Base-by-base conservation (phyloP, 768 basidiomycete species). In the Lactarius quietus region DNA sequence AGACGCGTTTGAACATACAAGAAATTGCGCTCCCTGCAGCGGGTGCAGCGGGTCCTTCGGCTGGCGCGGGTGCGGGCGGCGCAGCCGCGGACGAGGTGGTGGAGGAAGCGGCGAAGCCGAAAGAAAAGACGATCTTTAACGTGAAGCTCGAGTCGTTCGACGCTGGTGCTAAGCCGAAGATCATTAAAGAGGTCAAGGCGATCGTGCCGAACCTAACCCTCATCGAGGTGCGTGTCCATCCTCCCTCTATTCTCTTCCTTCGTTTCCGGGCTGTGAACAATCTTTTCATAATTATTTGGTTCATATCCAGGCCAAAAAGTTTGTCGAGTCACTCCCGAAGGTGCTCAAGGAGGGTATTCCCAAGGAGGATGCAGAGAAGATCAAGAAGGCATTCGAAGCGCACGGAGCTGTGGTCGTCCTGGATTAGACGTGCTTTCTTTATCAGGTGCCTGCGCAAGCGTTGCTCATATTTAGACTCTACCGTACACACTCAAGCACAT, bases 101-200 rank as follows among this genome's bases (percentile, higher is more conserved):
- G 4, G 61, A 66, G 7, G 65, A 41, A 6, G 56, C 54, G 88
- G 93, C 94, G 76, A 97, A 95, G 74, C 95, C 95, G 57, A 98
- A 97, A 80, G 97, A 98, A 81, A 98, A 98, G 87, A 97, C 95
- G 20, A 83, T 95, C 38, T 99, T 99, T 80, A 95, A 88, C 71
- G 90, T 98, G 73, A 94, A 87, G 77, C 84, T 99, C 48, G 93
- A 96, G 74, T 93, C 93, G 55, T 97, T 98, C 73, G 95, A 97
- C 67, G 86, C 94, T 3, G 81, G 84, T 14, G 82, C 92, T 59
- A 99, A 99, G 77, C 91, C 97, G 33, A 99, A 99, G 81, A 86
- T 98, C 72, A 99, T 99, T 74, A 86, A 92, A 71, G 97, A 98
- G 78, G 93, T 99, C 72, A 99, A 99, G 83, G 92, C 92, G 7